Percentiles rank a stretch among this genome's conserved stretches.
These are phyloP conservation scores for Mercurialis annua DNA, from an alignment of 345 rosid genomes.

Conservation along the genomic window DNA sequence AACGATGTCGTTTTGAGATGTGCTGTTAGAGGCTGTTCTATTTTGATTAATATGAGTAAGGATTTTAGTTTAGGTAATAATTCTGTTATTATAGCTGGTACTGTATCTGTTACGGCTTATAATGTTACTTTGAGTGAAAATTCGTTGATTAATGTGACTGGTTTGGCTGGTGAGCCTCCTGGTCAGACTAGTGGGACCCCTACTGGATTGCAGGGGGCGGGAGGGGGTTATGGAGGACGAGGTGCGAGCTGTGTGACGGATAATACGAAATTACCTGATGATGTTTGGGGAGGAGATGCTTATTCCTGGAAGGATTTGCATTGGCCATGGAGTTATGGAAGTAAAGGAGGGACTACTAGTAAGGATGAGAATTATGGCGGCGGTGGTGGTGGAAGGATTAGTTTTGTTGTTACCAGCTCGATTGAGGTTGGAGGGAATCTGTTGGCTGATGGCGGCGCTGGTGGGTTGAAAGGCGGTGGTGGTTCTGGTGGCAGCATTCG, in stretches of 20 bases:
- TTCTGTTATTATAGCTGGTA: conserved; percentile 36
- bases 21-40: conserved; percentile 40
- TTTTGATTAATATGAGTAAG: conserved; percentile 46
- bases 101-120: conserved; percentile 39
- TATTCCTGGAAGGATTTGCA: conserved; percentile 64
- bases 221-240: conserved; percentile 72
- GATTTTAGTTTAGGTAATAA: conserved; percentile 38
- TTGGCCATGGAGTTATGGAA: conserved; percentile 66
- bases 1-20: conserved; percentile 44
- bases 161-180: conserved; percentile 60
- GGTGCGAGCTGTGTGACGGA: conserved; percentile 65
- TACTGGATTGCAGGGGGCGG: conserved; percentile 51
- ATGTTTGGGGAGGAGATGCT: conserved; percentile 75
- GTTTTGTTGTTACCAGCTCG: conserved; percentile 30
- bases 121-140: conserved; percentile 37
- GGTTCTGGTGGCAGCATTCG: conserved; percentile 71
- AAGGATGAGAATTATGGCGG: conserved; percentile 61
- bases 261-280: conserved; percentile 57
- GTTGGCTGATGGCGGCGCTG: conserved; percentile 56
- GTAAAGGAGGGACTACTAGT: conserved; percentile 66
- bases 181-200: conserved; percentile 63
- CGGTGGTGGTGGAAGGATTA: conserved; percentile 63
- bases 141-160: conserved; percentile 48
- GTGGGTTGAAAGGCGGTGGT: conserved; percentile 61
- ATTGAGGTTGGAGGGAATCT: conserved; percentile 47